Evolutionary conservation across 2,329 filamentous ascomycete genomes (phyloP), one percentile per base, ranked within the genome.

Genomic region (Thermothelomyces thermophilus): DNA sequence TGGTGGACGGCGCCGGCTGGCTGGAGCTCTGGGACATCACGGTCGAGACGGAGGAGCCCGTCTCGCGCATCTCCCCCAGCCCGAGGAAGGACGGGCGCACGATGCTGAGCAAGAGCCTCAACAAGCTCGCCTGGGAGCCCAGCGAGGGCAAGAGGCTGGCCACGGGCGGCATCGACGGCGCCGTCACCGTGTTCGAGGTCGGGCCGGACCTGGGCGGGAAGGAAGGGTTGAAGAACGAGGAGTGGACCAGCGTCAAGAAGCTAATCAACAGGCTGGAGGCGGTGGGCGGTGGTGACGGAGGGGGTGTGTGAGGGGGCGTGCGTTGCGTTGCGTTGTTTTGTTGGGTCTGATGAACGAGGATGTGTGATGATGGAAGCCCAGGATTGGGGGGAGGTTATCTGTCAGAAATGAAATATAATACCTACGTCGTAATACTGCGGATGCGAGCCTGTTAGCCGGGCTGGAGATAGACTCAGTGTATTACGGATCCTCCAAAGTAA

Each of bases 21-120:
- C 75, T 98, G 16, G 94, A 98, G 69, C 76, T 98, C 43, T 98
- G 93, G 88, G 94, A 98, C 64, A 80, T 98, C 45, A 91, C 87
- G 11, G 79, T 90, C 17, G 90, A 96, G 68, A 90, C 86, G 1
- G 93, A 98, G 70, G 88, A 97, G 41, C 93, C 93, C 0, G 82
- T 94, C 1, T 86, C 88, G 43, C 84, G 85, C 57, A 85, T 90
- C 58, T 80, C 80, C 45, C 90, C 90, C 1, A 86, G 80, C 58
- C 64, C 75, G 63, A 69, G 84, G 63, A 78, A 82, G 60, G 80
- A 82, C 41, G 78, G 83, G 54, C 69, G 80, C 67, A 79, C 82
- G 24, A 81, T 88, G 66, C 76, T 91, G 60, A 87, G 84, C 51
- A 86, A 88, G 70, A 95, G 90, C 65, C 70, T 98, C 62, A 98